phyloP scores from a whole-genome alignment of 2,329 filamentous ascomycete genomes.

The Fonsecaea pedrosoi region DNA sequence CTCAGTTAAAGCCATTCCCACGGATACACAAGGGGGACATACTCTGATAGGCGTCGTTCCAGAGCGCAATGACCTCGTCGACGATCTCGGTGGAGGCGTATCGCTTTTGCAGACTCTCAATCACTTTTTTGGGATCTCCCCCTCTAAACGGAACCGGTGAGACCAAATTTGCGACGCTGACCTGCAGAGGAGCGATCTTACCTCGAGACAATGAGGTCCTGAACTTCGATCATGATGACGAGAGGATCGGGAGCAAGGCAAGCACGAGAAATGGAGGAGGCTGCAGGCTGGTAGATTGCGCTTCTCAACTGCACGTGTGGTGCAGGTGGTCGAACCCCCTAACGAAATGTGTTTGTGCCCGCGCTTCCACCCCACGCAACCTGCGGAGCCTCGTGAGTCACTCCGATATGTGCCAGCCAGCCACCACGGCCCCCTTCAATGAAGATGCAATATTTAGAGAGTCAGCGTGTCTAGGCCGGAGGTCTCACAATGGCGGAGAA shows the following conservation, averaged over 20 bases:
- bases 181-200: conserved; percentile 15
- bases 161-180: neutral
- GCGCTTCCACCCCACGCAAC: conserved; percentile 7
- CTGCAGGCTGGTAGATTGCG: neutral
- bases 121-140: conserved; percentile 88
- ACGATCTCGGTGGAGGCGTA: conserved; percentile 82
- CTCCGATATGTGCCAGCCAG: conserved; percentile 3
- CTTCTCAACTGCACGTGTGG: conserved; percentile 18
- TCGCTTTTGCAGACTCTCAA: conserved; percentile 85
- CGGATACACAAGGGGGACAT: neutral
- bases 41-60: conserved; percentile 39
- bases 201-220: conserved; percentile 78
- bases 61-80: conserved; percentile 76
- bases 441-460: neutral
- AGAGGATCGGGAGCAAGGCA: neutral
- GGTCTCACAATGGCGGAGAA: neutral
- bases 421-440: neutral
- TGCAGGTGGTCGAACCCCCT: conserved; percentile 10
- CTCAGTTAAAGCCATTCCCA: conserved; percentile 20
- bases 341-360: conserved; percentile 14
- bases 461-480: neutral
- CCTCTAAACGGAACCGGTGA: conserved; percentile 58
- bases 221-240: conserved; percentile 71
- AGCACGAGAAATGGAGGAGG: neutral
- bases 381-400: conserved; percentile 31